phyloP scores from a whole-genome alignment of 257 asterid genomes.

The Verbena officinalis region DNA sequence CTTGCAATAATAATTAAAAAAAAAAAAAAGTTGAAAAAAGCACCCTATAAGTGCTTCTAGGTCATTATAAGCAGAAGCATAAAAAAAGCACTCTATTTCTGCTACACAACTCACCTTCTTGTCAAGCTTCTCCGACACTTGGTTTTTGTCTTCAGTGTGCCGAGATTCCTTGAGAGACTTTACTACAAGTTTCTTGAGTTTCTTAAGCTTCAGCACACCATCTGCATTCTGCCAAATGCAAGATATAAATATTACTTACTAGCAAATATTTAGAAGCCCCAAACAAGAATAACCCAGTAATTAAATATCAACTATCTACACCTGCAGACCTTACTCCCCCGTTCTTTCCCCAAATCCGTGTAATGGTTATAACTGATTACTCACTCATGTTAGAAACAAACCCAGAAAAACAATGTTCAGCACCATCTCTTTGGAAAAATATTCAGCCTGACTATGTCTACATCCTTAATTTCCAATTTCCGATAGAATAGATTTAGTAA shows the following conservation, averaged over 20 bases:
- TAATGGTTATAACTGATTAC: not conserved
- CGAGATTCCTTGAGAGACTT: slow-evolving; percentile 73
- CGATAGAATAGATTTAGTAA: not conserved
- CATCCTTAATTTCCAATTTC: not conserved
- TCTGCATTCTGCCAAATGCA: slow-evolving; percentile 63
- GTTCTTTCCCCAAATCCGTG: not conserved
- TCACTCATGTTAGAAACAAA: not conserved
- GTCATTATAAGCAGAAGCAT: too few relatives aligned
- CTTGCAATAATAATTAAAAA: too few relatives aligned
- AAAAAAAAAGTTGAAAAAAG: too few relatives aligned
- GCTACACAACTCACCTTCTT: slow-evolving; percentile 59
- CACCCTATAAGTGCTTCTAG: too few relatives aligned
- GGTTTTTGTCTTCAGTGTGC: slow-evolving; percentile 42
- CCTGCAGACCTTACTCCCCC: not conserved
- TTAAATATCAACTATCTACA: not conserved
- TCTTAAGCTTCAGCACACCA: slow-evolving; percentile 60
- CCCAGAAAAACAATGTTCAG: not conserved
- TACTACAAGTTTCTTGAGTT: slow-evolving; percentile 57
- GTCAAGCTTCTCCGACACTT: slow-evolving; percentile 50
- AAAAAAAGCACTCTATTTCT: too few relatives aligned
- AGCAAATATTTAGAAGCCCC: not conserved
- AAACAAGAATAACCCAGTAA: not conserved
- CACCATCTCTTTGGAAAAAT: not conserved
- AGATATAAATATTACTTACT: slow-evolving; percentile 11
- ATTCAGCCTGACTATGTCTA: not conserved